phyloP scores from a whole-genome alignment of 106 monocot genomes.

The Triglochin maritima region DNA sequence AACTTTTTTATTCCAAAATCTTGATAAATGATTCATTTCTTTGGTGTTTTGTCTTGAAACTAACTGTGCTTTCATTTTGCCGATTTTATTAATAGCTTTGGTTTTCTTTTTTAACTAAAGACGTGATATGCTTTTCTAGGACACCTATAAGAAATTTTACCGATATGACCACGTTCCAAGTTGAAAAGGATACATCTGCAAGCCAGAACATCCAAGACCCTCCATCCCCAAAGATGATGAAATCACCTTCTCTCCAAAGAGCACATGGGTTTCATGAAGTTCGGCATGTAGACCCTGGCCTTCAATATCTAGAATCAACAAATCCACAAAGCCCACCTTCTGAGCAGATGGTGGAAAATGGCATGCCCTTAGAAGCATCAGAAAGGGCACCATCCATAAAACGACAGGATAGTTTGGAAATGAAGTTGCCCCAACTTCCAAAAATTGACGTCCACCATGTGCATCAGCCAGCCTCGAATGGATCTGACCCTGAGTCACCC shows the following conservation, averaged over 20 bases:
- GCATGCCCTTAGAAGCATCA: constrained; percentile 25
- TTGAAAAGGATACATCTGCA: constrained; percentile 57
- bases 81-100: too few relatives aligned
- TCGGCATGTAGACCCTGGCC: constrained; percentile 38
- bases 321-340: constrained; percentile 58
- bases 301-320: constrained; percentile 67
- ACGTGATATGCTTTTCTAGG: constrained; percentile 23
- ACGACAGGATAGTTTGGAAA: constrained; percentile 93
- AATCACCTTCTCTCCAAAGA: constrained; percentile 86
- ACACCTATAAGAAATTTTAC: constrained; percentile 64
- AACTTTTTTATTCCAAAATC: too few relatives aligned
- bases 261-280: constrained; percentile 44
- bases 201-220: constrained; percentile 54
- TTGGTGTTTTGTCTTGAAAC: too few relatives aligned
- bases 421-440: constrained; percentile 76
- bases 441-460: constrained; percentile 79
- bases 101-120: too few relatives aligned
- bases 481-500: constrained; percentile 90
- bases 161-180: constrained; percentile 44
- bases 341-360: constrained; percentile 63
- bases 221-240: constrained; percentile 81
- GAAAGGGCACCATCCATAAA: constrained; percentile 75
- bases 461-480: constrained; percentile 49
- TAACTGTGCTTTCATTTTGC: too few relatives aligned
- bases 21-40: too few relatives aligned